A percentile compares a stretch with the other conserved stretches of the same genome.
Conservation (phyloP, 73 alveolate species). For the Tetrahymena thermophila region DNA sequence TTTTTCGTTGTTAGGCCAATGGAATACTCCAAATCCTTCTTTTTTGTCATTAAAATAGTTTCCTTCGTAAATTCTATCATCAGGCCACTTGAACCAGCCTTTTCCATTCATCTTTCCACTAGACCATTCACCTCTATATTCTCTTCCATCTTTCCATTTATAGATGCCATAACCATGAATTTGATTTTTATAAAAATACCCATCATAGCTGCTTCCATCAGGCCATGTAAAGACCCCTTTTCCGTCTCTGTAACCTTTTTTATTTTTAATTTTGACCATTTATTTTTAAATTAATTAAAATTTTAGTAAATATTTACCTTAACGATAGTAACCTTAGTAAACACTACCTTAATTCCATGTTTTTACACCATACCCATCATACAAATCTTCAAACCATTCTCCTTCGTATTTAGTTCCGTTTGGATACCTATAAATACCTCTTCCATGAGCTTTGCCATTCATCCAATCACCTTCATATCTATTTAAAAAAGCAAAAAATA, state of each 20-base stretch:
- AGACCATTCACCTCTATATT: conserved; percentile 51
- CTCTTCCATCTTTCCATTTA: conserved; percentile 56
- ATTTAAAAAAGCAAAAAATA: background rate
- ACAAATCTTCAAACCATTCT: conserved; percentile 25
- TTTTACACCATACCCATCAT: conserved; percentile 42
- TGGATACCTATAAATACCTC: conserved; percentile 51
- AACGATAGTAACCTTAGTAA: conserved; percentile 12
- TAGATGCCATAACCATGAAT: conserved; percentile 65
- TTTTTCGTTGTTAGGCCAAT: conserved; percentile 12
- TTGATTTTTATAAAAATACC: conserved; percentile 54
- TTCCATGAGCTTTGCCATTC: conserved; percentile 57
- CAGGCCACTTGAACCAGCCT: conserved; percentile 74
- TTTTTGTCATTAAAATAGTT: conserved; percentile 47
- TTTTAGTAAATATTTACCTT: background rate
- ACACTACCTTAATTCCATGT: conserved; percentile 23
- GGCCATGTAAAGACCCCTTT: conserved; percentile 58
- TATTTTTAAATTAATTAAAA: background rate
- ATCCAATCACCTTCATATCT: conserved; percentile 56
- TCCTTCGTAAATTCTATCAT: conserved; percentile 64
- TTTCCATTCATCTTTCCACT: conserved; percentile 70
- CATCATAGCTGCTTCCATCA: conserved; percentile 70
- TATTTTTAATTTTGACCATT: background rate
- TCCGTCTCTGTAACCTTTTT: conserved; percentile 52
- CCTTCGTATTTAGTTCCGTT: conserved; percentile 44
- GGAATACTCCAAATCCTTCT: conserved; percentile 51